These are phyloP conservation scores for Pinus taeda DNA, from an alignment of 75 land plant species.

Conservation along the genomic window DNA sequence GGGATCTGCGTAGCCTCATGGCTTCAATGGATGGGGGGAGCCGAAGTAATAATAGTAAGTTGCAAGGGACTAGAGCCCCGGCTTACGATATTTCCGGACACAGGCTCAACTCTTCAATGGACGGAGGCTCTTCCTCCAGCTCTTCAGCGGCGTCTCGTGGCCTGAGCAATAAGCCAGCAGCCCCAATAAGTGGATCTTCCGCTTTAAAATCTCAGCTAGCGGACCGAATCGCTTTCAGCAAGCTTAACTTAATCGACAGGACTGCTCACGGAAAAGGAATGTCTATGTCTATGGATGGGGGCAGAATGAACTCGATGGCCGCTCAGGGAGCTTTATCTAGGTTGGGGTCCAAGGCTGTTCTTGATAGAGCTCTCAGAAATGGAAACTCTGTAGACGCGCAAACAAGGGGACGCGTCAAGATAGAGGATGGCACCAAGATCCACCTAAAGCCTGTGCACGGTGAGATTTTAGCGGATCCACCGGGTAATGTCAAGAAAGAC, in stretches of 20 bases:
- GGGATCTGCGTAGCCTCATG: not conserved
- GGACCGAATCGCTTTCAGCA: not conserved
- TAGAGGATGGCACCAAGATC: too few relatives aligned
- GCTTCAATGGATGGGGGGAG: not conserved
- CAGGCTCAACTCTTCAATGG: not conserved
- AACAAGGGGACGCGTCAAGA: not conserved
- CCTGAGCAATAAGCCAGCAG: not conserved
- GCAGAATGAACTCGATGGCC: not conserved
- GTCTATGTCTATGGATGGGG: not conserved
- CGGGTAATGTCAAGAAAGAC: too few relatives aligned
- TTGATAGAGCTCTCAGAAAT: not conserved
- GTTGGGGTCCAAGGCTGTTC: not conserved
- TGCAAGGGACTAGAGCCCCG: not conserved
- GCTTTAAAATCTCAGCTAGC: not conserved
- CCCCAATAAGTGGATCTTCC: not conserved
- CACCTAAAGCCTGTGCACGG: too few relatives aligned
- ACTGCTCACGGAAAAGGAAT: not conserved
- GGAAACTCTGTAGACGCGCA: conserved; percentile 4
- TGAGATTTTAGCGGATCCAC: too few relatives aligned
- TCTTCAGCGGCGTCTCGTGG: too few relatives aligned
- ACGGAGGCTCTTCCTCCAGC: not conserved
- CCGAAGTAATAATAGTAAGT: not conserved
- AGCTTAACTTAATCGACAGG: not conserved
- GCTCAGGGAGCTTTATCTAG: not conserved
- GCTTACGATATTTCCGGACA: not conserved